phyloP scores from a whole-genome alignment of 805 yeast genomes.

The Lipomyces orientalis region DNA sequence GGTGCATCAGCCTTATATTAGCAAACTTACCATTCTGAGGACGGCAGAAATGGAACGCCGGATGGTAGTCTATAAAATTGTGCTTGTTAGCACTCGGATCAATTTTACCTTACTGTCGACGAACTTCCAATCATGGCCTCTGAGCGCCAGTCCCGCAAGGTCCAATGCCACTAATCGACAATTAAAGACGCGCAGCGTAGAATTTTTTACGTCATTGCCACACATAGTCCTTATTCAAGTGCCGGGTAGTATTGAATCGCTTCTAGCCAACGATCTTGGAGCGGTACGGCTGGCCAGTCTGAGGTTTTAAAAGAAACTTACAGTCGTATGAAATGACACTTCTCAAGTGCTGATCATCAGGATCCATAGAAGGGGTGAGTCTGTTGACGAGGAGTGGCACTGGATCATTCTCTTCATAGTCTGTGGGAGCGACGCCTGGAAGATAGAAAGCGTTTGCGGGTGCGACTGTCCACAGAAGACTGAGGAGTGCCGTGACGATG shows the following conservation, averaged over 20 bases:
- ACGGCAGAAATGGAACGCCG: conserved; percentile 79
- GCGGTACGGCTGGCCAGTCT: background rate
- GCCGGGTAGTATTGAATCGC: background rate
- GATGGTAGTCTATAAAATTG: conserved; percentile 67
- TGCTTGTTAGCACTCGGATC: background rate
- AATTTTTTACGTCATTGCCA: background rate
- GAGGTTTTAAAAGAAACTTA: conserved; percentile 22
- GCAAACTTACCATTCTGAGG: conserved; percentile 62
- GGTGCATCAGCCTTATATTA: background rate
- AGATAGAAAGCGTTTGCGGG: conserved; percentile 70
- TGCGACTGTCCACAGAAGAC: conserved; percentile 27
- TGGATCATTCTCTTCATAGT: conserved; percentile 72
- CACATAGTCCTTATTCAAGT: background rate
- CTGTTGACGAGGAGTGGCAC: conserved; percentile 87
- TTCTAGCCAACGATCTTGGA: too few species aligned
- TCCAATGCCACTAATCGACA: background rate
- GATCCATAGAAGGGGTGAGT: conserved; percentile 74
- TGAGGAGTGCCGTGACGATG: conserved; percentile 4
- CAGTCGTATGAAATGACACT: conserved; percentile 49
- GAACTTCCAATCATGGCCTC: background rate
- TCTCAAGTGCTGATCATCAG: conserved; percentile 44
- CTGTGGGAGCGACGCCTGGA: conserved; percentile 96
- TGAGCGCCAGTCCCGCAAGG: background rate
- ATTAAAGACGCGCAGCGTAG: background rate
- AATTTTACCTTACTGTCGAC: background rate